Evolutionary conservation across 805 yeast species (phyloP), one percentile per base, ranked within the genome.

Genomic region (Ogataea paraovalis): DNA sequence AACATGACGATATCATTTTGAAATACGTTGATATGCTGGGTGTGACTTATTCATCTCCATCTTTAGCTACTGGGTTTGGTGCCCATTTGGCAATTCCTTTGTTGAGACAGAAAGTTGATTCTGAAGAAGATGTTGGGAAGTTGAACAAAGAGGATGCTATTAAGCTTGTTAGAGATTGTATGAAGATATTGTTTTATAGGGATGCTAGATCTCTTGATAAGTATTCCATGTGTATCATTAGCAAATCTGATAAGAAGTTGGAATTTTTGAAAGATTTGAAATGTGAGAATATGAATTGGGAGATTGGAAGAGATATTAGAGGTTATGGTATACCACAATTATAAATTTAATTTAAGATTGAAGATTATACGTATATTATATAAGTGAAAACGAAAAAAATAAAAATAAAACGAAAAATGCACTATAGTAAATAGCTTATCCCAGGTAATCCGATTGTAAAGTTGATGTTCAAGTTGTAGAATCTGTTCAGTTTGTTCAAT

Each of bases 51-150:
- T 76, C 87, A 3, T 77, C 98, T 0, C 94, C 96, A 27, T 76
- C 96, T 2, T 71, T 94, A 48, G 97, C 97, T 41, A 91, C 98
- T 3, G 99, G 99, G 1, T 92, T 90, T 65, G 99, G 99, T 49
- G 85, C 95, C 10, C 91, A 94, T 67, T 75, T 94, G 67, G 99
- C 99, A 3, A 70, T 90, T 39, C 99, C 99, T 22, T 70, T 94
- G 59, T 75, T 94, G 64, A 83, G 99, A 72, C 82, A 86, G 64
- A 77, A 84, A 49, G 87, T 86, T 32, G 96, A 89, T 49, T 70
- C 73, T 38, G 97, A 90, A 58, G 81, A 76, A 23, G 96, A 90
- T 60, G 87, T 78, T 49, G 76, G 69, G 36, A 82, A 82, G 37
- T 78, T 89, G 25, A 71, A 79, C 33, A 85, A 87, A 63, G 84